Evolutionary conservation across 352 stramenopile genomes (phyloP).

Genomic region (Phytophthora meadii): DNA sequence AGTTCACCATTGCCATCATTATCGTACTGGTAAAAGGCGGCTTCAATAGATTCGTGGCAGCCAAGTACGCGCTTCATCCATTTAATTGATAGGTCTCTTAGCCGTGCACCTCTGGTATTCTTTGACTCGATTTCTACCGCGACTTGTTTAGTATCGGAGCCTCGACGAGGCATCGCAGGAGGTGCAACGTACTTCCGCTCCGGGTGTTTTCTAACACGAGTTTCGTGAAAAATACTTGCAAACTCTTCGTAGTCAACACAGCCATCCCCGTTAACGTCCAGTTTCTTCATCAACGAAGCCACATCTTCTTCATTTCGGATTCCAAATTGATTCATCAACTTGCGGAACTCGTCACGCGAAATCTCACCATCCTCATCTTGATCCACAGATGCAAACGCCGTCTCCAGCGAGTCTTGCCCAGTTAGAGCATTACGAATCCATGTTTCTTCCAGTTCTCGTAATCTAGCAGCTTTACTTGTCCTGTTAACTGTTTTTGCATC

Average conservation of each 20-base stretch:
- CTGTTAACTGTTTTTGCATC: slow-evolving; percentile 9
- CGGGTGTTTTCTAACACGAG: slow-evolving; percentile 14
- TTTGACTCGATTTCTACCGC: slow-evolving; percentile 29
- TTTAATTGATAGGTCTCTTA: slow-evolving; percentile 63
- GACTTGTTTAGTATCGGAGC: slow-evolving; percentile 12
- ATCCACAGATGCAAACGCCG: slow-evolving; percentile 58
- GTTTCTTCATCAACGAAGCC: slow-evolving; percentile 44
- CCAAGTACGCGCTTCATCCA: slow-evolving; percentile 68
- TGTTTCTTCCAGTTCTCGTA: slow-evolving; percentile 47
- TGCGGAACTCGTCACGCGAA: slow-evolving; percentile 53
- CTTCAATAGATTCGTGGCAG: slow-evolving; percentile 66
- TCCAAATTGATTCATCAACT: slow-evolving; percentile 57
- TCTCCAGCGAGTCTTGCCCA: slow-evolving; percentile 35
- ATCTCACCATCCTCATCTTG: slow-evolving; percentile 48
- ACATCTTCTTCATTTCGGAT: slow-evolving; percentile 55
- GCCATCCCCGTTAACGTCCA: slow-evolving; percentile 56
- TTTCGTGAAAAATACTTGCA: slow-evolving; percentile 62
- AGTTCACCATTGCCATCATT: slow-evolving; percentile 53
- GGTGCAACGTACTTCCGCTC: slow-evolving; percentile 1
- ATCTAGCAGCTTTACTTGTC: slow-evolving; percentile 22
- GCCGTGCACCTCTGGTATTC: slow-evolving; percentile 31
- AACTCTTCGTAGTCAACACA: slow-evolving; percentile 76
- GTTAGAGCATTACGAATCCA: slow-evolving; percentile 58
- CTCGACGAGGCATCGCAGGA: background rate
- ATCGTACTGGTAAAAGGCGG: slow-evolving; percentile 74